Conservation (phyloP, 192 early-diverging fungal species). For the Obelidium mucronatum region DNA sequence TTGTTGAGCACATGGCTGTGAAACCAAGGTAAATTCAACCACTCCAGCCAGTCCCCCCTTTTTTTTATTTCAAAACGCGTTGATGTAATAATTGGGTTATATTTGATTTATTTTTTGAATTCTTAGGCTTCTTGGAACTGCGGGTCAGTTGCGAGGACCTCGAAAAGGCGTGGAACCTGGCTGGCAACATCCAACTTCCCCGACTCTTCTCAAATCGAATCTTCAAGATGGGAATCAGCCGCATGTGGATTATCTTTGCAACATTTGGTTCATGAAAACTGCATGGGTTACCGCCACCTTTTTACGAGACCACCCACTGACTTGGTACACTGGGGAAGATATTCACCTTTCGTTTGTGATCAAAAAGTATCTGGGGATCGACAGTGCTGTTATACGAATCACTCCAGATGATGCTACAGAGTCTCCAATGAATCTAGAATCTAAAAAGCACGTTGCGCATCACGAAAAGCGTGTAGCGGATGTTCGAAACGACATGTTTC, state of each 20-base stretch:
- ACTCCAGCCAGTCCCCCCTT: neutral
- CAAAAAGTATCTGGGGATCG: constrained; percentile 19
- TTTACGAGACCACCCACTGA: constrained; percentile 17
- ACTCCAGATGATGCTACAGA: neutral
- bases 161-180: constrained; percentile 12
- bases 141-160: constrained; percentile 12
- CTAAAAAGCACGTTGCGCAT: constrained; percentile 10
- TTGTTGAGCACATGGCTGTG: constrained; percentile 7
- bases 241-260: constrained; percentile 27
- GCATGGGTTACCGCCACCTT: neutral
- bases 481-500: constrained; percentile 31
- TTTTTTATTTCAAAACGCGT: neutral
- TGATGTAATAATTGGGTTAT: no score
- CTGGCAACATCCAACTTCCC: constrained; percentile 6
- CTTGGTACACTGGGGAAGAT: constrained; percentile 35
- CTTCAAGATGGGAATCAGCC: neutral
- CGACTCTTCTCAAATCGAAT: neutral
- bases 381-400: constrained; percentile 2
- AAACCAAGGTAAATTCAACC: constrained; percentile 7
- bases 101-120: no score
- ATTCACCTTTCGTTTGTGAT: constrained; percentile 12
- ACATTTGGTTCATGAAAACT: constrained; percentile 31
- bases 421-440: neutral
- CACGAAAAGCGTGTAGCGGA: constrained; percentile 21
- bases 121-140: constrained; percentile 23